These are phyloP conservation scores for Agapanthus africanus DNA, from an alignment of 106 monocot species.

Conservation along the genomic window DNA sequence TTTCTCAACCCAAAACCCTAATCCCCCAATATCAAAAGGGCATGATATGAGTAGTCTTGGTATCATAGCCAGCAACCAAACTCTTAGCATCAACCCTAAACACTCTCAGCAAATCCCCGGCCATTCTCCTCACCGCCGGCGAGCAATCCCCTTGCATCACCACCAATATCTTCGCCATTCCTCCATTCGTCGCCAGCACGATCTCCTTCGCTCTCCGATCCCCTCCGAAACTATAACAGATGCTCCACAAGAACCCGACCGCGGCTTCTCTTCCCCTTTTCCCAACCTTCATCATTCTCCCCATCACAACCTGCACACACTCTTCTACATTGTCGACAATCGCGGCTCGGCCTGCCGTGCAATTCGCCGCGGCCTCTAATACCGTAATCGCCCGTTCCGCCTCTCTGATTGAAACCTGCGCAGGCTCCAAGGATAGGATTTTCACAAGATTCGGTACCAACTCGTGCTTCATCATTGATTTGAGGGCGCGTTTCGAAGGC, in stretches of 20 bases:
- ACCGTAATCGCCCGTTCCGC: constrained; percentile 37
- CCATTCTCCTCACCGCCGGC: constrained; percentile 48
- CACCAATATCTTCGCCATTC: constrained; percentile 51
- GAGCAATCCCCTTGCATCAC: constrained; percentile 67
- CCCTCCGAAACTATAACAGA: constrained; percentile 24
- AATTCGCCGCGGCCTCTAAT: constrained; percentile 41
- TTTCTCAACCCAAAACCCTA: neutral
- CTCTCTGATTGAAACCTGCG: constrained; percentile 9
- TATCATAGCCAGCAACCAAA: constrained; percentile 29
- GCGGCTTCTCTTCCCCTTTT: constrained; percentile 35
- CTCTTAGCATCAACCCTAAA: constrained; percentile 31
- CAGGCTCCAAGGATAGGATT: neutral
- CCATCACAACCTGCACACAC: constrained; percentile 3
- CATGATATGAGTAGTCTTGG: constrained; percentile 54
- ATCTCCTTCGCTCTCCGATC: constrained; percentile 1
- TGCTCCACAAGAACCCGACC: constrained; percentile 63
- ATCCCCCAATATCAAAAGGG: constrained; percentile 33
- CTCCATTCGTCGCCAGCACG: neutral
- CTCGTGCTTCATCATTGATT: constrained; percentile 30
- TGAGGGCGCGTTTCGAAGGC: constrained; percentile 7
- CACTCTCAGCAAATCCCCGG: constrained; percentile 47
- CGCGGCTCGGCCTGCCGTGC: constrained; percentile 28
- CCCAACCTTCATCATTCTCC: constrained; percentile 24
- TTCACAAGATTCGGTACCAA: constrained; percentile 10
- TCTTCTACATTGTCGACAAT: constrained; percentile 12